These are phyloP conservation scores for Silene noctiflora DNA, from an alignment of 179 eudicot genomes.

Conservation along the genomic window DNA sequence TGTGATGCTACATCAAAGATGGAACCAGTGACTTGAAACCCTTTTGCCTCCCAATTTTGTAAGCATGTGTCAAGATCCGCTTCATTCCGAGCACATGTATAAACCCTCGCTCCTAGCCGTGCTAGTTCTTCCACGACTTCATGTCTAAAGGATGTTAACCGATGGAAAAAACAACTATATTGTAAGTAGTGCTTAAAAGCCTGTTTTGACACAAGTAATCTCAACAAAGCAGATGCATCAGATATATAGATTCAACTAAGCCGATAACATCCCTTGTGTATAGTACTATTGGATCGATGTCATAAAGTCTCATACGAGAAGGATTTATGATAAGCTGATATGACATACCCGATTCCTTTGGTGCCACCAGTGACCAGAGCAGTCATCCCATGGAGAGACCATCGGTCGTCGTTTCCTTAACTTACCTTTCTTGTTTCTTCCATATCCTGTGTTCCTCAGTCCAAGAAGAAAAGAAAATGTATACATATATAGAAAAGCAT, in stretches of 20 bases:
- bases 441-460: neutral
- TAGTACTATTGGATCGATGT: too few species aligned
- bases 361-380: slow-evolving; percentile 34
- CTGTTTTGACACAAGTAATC: too few species aligned
- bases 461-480: neutral
- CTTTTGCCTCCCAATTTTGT: slow-evolving; percentile 40
- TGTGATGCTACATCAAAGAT: slow-evolving; percentile 42
- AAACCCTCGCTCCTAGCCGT: slow-evolving; percentile 41
- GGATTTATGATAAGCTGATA: neutral
- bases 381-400: slow-evolving; percentile 32
- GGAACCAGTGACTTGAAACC: slow-evolving; percentile 42
- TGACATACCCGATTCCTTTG: slow-evolving; percentile 31
- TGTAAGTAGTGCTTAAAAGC: too few species aligned
- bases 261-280: too few species aligned
- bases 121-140: slow-evolving; percentile 25
- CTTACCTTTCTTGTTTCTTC: neutral
- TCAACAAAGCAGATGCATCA: too few species aligned
- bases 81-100: slow-evolving; percentile 49
- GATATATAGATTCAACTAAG: too few species aligned
- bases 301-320: too few species aligned
- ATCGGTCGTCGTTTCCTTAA: slow-evolving; percentile 6
- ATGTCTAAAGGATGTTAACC: neutral
- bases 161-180: too few species aligned
- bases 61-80: slow-evolving; percentile 33
- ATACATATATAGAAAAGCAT: too few species aligned